A percentile compares a stretch with the other conserved stretches of the same genome.
phyloP scores from a whole-genome alignment of 257 asterid species.

The Pogostemon cablin region DNA sequence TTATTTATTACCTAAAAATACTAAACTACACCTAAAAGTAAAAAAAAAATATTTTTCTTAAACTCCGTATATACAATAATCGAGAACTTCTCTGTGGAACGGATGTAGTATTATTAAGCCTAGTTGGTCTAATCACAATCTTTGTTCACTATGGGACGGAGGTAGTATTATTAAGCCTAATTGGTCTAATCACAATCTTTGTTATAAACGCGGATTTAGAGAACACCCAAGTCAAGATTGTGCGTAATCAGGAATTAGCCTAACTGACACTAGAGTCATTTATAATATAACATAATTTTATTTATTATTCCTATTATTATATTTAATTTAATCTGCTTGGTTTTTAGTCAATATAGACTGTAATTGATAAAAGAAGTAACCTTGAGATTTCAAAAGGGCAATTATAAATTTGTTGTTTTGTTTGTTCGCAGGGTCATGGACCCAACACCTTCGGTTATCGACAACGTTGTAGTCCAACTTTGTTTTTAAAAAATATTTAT shows the following conservation, averaged over 20 bases:
- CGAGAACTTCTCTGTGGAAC: too few relatives aligned
- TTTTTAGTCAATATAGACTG: constrained; percentile 17
- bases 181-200: not conserved
- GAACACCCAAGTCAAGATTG: constrained; percentile 16
- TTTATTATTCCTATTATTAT: not conserved
- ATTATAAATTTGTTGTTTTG: not conserved
- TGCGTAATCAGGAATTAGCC: constrained; percentile 9
- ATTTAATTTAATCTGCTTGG: not conserved
- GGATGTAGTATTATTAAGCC: not conserved
- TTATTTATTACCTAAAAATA: too few relatives aligned
- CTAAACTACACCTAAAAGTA: too few relatives aligned
- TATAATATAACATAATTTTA: not conserved
- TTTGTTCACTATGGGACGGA: not conserved
- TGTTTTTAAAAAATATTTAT: too few relatives aligned
- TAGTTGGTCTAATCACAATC: not conserved
- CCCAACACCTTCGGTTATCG: not conserved
- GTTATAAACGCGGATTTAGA: constrained; percentile 25
- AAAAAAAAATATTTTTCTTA: too few relatives aligned
- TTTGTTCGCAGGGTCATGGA: constrained; percentile 6
- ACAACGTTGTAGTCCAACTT: too few relatives aligned
- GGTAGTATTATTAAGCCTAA: not conserved
- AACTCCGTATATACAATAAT: too few relatives aligned
- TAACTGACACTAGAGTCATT: not conserved
- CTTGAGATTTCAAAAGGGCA: constrained; percentile 5
- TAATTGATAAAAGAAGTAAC: not conserved